These are phyloP conservation scores for Fusarium anguioides DNA, from an alignment of 2,329 filamentous ascomycete species.

Conservation along the genomic window DNA sequence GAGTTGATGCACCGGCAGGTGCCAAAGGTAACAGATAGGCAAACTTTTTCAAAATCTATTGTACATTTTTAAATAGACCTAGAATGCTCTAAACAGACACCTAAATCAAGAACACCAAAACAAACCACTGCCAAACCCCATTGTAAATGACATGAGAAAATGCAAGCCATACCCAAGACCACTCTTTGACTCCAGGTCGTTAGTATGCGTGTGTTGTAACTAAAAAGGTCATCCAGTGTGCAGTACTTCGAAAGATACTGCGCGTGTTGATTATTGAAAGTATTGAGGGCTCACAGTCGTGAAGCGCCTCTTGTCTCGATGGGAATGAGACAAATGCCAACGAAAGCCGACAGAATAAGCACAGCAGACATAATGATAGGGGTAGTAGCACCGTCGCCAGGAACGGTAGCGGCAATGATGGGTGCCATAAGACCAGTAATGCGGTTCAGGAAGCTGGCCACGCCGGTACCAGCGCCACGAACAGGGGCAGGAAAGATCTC, in stretches of 20 bases:
- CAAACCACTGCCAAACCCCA: conserved; percentile 12
- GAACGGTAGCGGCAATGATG: conserved; percentile 71
- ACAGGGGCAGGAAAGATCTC: conserved; percentile 80
- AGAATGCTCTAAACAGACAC: conserved; percentile 14
- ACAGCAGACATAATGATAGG: conserved; percentile 68
- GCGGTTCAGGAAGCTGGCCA: conserved; percentile 77
- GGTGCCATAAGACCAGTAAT: conserved; percentile 75
- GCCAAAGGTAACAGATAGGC: conserved; percentile 62
- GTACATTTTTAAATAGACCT: conserved; percentile 33
- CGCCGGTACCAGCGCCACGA: conserved; percentile 77
- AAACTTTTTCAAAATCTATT: conserved; percentile 14
- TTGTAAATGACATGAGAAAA: conserved; percentile 23
- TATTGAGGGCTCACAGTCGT: conserved; percentile 55
- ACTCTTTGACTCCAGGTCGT: conserved; percentile 39
- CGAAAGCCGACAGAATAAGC: conserved; percentile 68
- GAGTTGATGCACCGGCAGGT: conserved; percentile 70
- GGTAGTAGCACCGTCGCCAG: conserved; percentile 66
- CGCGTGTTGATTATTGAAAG: conserved; percentile 8
- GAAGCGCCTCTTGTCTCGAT: conserved; percentile 72
- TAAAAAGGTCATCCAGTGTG: conserved; percentile 8
- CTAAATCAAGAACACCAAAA: conserved; percentile 20
- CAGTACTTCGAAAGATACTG: background rate
- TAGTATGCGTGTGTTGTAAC: conserved; percentile 28
- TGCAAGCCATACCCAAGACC: conserved; percentile 30
- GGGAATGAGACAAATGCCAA: conserved; percentile 69